These are phyloP conservation scores for Heterobasidion irregulare DNA, from an alignment of 1,284 basidiomycete genomes.

Conservation along the genomic window DNA sequence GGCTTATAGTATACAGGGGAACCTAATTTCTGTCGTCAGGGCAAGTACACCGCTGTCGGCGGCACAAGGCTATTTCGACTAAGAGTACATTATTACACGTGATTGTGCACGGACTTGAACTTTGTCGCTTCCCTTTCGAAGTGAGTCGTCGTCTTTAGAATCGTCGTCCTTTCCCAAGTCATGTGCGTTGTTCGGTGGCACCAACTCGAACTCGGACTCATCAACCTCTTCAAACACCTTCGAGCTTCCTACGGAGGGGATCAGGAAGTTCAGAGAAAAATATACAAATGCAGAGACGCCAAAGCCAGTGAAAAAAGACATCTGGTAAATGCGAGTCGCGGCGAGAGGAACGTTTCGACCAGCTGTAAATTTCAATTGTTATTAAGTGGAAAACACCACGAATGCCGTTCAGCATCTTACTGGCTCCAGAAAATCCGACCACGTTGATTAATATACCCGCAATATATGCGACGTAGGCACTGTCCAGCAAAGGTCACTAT, in stretches of 20 bases:
- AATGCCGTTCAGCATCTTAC: slow-evolving; percentile 25
- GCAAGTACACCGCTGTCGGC: no score
- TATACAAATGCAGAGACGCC: slow-evolving; percentile 62
- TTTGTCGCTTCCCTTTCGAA: not conserved
- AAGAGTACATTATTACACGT: not conserved
- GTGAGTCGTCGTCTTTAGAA: not conserved
- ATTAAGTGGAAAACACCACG: slow-evolving; percentile 6
- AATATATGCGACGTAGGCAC: slow-evolving; percentile 67
- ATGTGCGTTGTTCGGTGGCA: not conserved
- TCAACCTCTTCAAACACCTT: slow-evolving; percentile 56
- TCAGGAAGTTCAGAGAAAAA: slow-evolving; percentile 45
- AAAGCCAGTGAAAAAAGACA: slow-evolving; percentile 77
- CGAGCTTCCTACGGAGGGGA: slow-evolving; percentile 48
- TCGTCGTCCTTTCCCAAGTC: not conserved
- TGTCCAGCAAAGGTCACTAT: slow-evolving; percentile 17
- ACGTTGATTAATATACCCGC: slow-evolving; percentile 79
- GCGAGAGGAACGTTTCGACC: slow-evolving; percentile 51
- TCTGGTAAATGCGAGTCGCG: slow-evolving; percentile 63
- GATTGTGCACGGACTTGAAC: not conserved
- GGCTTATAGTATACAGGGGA: no score
- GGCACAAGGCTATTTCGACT: no score
- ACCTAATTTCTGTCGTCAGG: no score
- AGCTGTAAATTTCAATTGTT: slow-evolving; percentile 21
- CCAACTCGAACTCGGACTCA: slow-evolving; percentile 28
- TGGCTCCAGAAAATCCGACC: slow-evolving; percentile 63